These are phyloP conservation scores for Naganishia antarctica DNA, from an alignment of 768 basidiomycete genomes.

Conservation along the genomic window DNA sequence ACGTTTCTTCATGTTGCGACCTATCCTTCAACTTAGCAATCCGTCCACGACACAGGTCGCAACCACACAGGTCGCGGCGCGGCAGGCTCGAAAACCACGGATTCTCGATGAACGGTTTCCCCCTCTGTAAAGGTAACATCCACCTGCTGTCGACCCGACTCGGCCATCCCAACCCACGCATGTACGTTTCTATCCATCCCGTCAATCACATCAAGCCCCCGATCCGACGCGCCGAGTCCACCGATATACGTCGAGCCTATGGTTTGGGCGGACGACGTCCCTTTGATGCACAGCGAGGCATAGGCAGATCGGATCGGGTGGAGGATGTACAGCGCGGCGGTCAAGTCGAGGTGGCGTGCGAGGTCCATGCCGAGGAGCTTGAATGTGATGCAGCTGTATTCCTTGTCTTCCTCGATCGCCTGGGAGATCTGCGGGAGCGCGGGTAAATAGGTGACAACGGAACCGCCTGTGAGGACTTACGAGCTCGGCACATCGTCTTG, in stretches of 20 bases:
- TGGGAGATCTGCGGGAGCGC: neutral
- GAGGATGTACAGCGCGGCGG: neutral
- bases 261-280: too few relatives aligned
- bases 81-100: neutral
- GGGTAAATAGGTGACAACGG: too few relatives aligned
- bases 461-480: neutral
- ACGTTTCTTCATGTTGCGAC: too few relatives aligned
- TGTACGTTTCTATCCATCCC: neutral
- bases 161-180: neutral
- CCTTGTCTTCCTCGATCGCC: neutral
- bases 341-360: neutral
- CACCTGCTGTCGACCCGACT: neutral
- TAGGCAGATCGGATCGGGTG: neutral
- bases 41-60: too few relatives aligned
- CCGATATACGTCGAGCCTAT: neutral
- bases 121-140: neutral
- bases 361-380: neutral
- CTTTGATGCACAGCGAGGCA: neutral
- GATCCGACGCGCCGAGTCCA: neutral
- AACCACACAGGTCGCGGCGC: neutral
- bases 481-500: neutral
- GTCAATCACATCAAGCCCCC: neutral
- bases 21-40: too few relatives aligned
- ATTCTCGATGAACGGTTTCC: neutral
- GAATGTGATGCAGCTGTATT: slow-evolving; percentile 6